These are phyloP conservation scores for Cokeromyces recurvatus DNA, from an alignment of 371 early-diverging fungal species.

Conservation along the genomic window DNA sequence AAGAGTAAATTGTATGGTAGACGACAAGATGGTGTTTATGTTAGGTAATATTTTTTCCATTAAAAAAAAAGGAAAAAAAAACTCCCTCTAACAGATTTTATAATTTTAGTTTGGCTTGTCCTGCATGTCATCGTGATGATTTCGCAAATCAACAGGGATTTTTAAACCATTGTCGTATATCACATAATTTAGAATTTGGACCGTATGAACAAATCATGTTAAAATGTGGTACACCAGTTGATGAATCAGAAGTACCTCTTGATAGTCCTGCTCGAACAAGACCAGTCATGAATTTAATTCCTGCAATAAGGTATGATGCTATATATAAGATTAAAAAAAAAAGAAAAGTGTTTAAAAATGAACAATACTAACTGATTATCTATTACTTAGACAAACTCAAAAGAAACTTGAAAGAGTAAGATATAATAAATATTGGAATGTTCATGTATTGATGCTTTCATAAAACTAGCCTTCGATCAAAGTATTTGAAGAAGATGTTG, in stretches of 20 bases:
- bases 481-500: conserved; percentile 68
- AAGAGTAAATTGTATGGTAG: conserved; percentile 35
- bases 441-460: conserved; percentile 2
- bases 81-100: no score
- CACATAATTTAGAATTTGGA: conserved; percentile 66
- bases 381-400: conserved; percentile 1
- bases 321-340: not conserved
- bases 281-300: conserved; percentile 20
- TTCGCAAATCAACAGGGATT: conserved; percentile 78
- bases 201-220: conserved; percentile 66
- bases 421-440: not conserved
- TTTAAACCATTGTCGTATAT: conserved; percentile 72
- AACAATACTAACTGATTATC: no score
- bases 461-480: conserved; percentile 71
- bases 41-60: no score
- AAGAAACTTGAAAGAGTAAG: conserved; percentile 31
- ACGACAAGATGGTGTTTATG: conserved; percentile 59
- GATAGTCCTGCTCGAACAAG: conserved; percentile 52
- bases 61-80: no score
- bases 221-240: conserved; percentile 63
- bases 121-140: conserved; percentile 53
- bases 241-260: conserved; percentile 58
- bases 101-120: conserved; percentile 46
- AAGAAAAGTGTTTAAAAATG: no score
- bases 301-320: conserved; percentile 3